A percentile compares a stretch with the other conserved stretches of the same genome.
Evolutionary conservation across 2,329 filamentous ascomycete species (phyloP).

Genomic region (Epichloe glyceriae): DNA sequence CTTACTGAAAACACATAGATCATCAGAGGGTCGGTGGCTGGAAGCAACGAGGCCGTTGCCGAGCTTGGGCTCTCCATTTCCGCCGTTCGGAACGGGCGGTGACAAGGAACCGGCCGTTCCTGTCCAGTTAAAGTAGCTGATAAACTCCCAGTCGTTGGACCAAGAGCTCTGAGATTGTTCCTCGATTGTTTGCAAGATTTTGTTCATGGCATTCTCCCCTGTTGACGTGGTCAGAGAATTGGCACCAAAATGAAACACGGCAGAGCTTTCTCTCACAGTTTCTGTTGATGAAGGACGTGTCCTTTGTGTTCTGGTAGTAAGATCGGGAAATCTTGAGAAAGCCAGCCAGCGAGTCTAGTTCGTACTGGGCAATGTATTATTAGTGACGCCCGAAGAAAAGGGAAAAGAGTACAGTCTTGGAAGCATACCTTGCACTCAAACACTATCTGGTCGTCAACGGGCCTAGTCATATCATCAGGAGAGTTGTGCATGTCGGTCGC

Average conservation of each 20-base stretch:
- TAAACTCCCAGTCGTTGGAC: slow-evolving; percentile 13
- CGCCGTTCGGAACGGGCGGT: slow-evolving; percentile 44
- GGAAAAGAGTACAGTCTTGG: no score
- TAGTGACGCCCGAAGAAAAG: background rate
- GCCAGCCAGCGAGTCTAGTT: slow-evolving; percentile 75
- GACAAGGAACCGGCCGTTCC: slow-evolving; percentile 14
- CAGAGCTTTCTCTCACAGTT: slow-evolving; percentile 12
- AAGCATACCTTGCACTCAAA: slow-evolving; percentile 16
- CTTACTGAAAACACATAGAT: slow-evolving; percentile 55
- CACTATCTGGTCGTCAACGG: slow-evolving; percentile 13
- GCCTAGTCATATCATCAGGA: slow-evolving; percentile 5
- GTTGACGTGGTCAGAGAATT: slow-evolving; percentile 33
- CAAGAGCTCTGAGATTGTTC: slow-evolving; percentile 16
- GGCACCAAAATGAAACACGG: no score
- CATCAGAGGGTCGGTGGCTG: slow-evolving; percentile 73
- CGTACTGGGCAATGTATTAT: slow-evolving; percentile 42
- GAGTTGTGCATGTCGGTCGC: background rate
- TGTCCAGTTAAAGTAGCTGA: slow-evolving; percentile 19
- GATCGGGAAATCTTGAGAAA: slow-evolving; percentile 73
- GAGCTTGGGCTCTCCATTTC: slow-evolving; percentile 65
- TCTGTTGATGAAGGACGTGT: slow-evolving; percentile 48
- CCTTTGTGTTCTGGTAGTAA: slow-evolving; percentile 59
- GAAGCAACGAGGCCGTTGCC: slow-evolving; percentile 66
- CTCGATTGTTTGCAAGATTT: slow-evolving; percentile 14
- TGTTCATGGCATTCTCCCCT: slow-evolving; percentile 50